A percentile compares a stretch with the other conserved stretches of the same genome.
phyloP scores from a whole-genome alignment of 257 asterid species.

The Solanum clarkiae region DNA sequence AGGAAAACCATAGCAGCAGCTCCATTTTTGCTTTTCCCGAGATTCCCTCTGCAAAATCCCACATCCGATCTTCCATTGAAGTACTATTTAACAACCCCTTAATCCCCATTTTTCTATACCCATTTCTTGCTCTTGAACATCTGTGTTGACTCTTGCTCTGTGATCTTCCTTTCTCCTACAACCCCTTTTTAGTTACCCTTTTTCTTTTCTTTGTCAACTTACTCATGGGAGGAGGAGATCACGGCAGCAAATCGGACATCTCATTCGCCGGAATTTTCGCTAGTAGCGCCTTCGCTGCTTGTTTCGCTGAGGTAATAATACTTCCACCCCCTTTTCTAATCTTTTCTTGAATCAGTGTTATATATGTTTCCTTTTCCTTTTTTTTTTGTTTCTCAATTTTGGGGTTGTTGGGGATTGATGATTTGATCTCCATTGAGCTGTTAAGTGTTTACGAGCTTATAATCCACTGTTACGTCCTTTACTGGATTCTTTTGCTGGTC shows the following conservation, averaged over 20 bases:
- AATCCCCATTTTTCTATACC: not conserved
- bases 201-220: not conserved
- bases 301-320: conserved; percentile 67
- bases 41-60: not conserved
- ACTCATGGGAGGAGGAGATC: conserved; percentile 51
- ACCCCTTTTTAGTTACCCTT: not conserved
- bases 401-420: not conserved
- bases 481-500: not conserved
- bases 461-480: not conserved
- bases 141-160: not conserved
- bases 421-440: not conserved
- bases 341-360: not conserved
- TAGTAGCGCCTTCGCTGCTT: conserved; percentile 92
- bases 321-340: not conserved
- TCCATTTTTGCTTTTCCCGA: not conserved
- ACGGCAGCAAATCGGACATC: conserved; percentile 62
- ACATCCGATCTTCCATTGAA: not conserved
- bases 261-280: conserved; percentile 77
- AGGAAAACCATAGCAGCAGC: not conserved
- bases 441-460: not conserved
- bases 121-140: not conserved
- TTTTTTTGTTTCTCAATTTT: not conserved
- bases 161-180: not conserved
- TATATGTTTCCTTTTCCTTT: not conserved
- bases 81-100: not conserved